Conservation (phyloP, 192 early-diverging fungal genomes). For the Podila minutissima region DNA sequence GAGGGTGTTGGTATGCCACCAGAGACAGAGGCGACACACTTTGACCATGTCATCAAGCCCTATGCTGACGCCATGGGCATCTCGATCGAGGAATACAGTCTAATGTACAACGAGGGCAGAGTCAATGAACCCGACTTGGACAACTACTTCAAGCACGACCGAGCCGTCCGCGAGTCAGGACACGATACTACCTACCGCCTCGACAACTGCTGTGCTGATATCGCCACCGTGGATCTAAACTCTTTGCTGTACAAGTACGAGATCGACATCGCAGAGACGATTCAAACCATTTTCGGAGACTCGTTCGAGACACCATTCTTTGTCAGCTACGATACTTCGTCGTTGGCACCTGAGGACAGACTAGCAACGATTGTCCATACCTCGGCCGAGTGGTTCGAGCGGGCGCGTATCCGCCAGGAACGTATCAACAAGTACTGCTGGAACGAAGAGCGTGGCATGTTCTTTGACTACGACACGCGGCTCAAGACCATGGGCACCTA, state of each 20-base stretch:
- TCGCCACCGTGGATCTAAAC: conserved; percentile 96
- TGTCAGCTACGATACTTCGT: conserved; percentile 15
- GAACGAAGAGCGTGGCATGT: conserved; percentile 82
- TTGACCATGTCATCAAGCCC: conserved; percentile 87
- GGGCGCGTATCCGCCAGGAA: conserved; percentile 69
- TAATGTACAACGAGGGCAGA: conserved; percentile 72
- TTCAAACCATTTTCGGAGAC: conserved; percentile 70
- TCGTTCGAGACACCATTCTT: conserved; percentile 53
- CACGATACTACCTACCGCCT: conserved; percentile 97
- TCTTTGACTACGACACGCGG: conserved; percentile 91
- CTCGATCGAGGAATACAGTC: conserved; percentile 76
- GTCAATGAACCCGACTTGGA: conserved; percentile 88
- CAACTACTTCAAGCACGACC: conserved; percentile 96
- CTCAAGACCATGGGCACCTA: conserved; percentile 74
- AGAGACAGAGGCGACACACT: conserved; percentile 94
- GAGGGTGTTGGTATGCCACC: conserved; percentile 97
- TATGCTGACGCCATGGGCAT: conserved; percentile 76
- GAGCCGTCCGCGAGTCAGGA: conserved; percentile 96
- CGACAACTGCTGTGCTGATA: conserved; percentile 88
- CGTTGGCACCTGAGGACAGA: conserved; percentile 6
- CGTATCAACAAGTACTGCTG: conserved; percentile 86
- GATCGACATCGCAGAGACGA: conserved; percentile 83
- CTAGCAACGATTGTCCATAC: conserved; percentile 55
- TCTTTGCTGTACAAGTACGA: conserved; percentile 96
- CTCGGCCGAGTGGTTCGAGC: conserved; percentile 67